These are phyloP conservation scores for Serendipita sp. DNA, from an alignment of 768 basidiomycete genomes.

Conservation along the genomic window DNA sequence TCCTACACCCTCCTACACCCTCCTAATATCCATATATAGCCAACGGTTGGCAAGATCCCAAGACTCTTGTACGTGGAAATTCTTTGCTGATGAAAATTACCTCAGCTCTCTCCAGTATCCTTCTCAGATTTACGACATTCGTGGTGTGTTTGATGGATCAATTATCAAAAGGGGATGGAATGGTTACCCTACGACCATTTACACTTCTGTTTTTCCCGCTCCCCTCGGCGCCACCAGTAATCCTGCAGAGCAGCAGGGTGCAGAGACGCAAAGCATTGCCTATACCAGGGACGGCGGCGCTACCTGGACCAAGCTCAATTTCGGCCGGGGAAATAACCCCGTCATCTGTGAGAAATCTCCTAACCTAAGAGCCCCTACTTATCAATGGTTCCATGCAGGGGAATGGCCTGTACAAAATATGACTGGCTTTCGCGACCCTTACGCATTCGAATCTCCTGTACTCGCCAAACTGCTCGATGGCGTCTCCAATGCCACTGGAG, in stretches of 20 bases:
- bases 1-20: too few species aligned
- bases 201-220: conserved; percentile 11
- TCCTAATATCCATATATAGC: too few species aligned
- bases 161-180: conserved; percentile 13
- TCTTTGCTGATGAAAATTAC: not conserved
- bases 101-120: conserved; percentile 9
- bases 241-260: conserved; percentile 10
- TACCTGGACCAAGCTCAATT: conserved; percentile 13
- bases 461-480: conserved; percentile 8
- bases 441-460: conserved; percentile 13
- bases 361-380: too few species aligned
- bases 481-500: conserved; percentile 8
- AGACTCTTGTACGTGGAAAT: conserved; percentile 10
- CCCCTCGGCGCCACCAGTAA: conserved; percentile 12
- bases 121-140: conserved; percentile 15
- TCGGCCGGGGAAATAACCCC: conserved; percentile 10
- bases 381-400: not conserved
- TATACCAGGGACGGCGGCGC: conserved; percentile 13
- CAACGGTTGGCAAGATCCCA: conserved; percentile 8
- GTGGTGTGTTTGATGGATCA: conserved; percentile 15
- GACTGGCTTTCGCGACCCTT: conserved; percentile 16
- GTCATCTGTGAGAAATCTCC: conserved; percentile 10
- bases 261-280: conserved; percentile 13
- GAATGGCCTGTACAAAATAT: not conserved
- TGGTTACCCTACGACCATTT: conserved; percentile 13